phyloP scores from a whole-genome alignment of 352 stramenopile genomes.

The Pythium rishiriense region DNA sequence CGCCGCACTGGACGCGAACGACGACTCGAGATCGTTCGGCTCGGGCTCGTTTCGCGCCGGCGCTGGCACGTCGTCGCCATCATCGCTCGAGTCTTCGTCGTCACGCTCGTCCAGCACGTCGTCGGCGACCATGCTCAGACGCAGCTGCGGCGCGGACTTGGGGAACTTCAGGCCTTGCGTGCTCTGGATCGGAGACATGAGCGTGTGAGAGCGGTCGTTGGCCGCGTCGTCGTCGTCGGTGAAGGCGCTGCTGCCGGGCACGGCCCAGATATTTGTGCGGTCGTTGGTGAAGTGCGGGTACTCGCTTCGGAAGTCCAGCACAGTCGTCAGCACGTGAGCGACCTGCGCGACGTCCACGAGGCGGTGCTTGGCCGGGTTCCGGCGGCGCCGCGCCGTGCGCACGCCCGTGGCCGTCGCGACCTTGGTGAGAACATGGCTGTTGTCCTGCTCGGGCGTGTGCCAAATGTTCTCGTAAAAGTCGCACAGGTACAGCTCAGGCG shows the following conservation, averaged over 20 bases:
- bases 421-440: constrained; percentile 14
- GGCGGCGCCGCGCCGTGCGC: constrained; percentile 21
- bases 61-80: constrained; percentile 1
- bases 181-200: constrained; percentile 34
- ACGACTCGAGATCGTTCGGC: constrained; percentile 15
- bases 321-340: constrained; percentile 68
- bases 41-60: background rate
- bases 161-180: constrained; percentile 19
- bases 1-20: constrained; percentile 15
- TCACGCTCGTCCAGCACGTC: constrained; percentile 5
- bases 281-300: constrained; percentile 40
- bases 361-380: constrained; percentile 17
- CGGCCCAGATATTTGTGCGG: constrained; percentile 61
- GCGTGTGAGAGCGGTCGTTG: constrained; percentile 16
- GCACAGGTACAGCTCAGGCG: constrained; percentile 25
- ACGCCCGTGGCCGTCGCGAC: constrained; percentile 27
- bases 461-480: constrained; percentile 42
- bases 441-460: constrained; percentile 18
- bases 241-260: constrained; percentile 27
- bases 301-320: constrained; percentile 65
- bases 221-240: constrained; percentile 24
- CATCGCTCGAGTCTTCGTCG: constrained; percentile 15
- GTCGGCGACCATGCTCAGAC: constrained; percentile 21
- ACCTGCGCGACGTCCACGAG: constrained; percentile 67
- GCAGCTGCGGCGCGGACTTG: constrained; percentile 31